Conservation (phyloP, 768 basidiomycete species). For the Gyrodon lividus region DNA sequence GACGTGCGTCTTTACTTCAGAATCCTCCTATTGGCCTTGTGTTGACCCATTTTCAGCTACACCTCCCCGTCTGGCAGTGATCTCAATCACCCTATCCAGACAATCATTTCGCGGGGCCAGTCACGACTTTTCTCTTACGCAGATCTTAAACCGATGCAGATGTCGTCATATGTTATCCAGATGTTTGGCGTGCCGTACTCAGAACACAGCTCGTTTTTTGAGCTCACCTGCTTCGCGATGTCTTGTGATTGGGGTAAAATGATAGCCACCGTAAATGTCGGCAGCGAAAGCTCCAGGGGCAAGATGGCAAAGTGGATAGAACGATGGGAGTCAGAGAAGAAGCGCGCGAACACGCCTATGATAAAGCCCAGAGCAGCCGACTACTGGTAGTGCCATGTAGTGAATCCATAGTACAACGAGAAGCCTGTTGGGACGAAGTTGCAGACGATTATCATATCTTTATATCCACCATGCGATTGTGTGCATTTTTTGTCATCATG, state of each 20-base stretch:
- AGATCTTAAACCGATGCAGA: constrained; percentile 65
- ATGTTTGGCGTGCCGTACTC: constrained; percentile 89
- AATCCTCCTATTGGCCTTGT: not conserved
- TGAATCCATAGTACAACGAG: not conserved
- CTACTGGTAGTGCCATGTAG: constrained; percentile 41
- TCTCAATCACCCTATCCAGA: constrained; percentile 59
- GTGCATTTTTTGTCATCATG: constrained; percentile 20
- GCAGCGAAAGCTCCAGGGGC: constrained; percentile 63
- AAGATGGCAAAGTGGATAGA: constrained; percentile 92
- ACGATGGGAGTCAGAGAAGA: constrained; percentile 84
- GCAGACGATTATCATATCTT: constrained; percentile 8
- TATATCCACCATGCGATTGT: constrained; percentile 15
- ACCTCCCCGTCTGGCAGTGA: constrained; percentile 64
- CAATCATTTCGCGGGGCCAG: constrained; percentile 68
- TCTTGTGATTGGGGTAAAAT: constrained; percentile 83
- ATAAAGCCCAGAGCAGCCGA: constrained; percentile 40
- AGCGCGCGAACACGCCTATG: constrained; percentile 40
- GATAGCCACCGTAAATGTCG: constrained; percentile 94
- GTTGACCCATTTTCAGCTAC: constrained; percentile 44
- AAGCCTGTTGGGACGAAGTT: not conserved
- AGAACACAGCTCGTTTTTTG: constrained; percentile 95
- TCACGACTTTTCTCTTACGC: constrained; percentile 65
- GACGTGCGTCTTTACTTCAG: constrained; percentile 61
- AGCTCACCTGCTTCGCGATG: constrained; percentile 92
- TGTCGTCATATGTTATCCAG: constrained; percentile 67